Conservation (phyloP, 2,329 filamentous ascomycete species). For the Hypoxylon sp. region DNA sequence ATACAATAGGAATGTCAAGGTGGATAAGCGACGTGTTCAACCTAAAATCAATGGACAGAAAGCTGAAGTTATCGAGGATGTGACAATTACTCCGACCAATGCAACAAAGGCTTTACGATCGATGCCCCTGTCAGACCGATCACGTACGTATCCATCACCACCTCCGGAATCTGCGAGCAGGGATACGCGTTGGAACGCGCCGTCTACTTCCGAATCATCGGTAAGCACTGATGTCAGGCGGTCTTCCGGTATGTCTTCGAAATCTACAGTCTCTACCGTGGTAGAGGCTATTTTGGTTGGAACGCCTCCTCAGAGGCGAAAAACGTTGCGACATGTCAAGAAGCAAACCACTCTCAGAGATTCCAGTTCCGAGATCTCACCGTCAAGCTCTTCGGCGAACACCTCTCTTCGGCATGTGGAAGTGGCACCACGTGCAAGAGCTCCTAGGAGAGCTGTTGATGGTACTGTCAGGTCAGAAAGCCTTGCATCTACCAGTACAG, state of each 20-base stretch:
- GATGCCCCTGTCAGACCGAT: conserved; percentile 62
- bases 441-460: conserved; percentile 49
- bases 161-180: conserved; percentile 51
- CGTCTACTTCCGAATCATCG: conserved; percentile 59
- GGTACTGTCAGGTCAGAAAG: conserved; percentile 61
- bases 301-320: conserved; percentile 62
- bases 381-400: conserved; percentile 62
- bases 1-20: conserved; percentile 67
- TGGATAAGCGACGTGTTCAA: conserved; percentile 62
- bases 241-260: conserved; percentile 68
- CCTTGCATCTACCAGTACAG: conserved; percentile 63
- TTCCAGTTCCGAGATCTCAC: conserved; percentile 60
- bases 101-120: conserved; percentile 66
- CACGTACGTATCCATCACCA: conserved; percentile 58
- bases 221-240: conserved; percentile 63
- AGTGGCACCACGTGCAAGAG: conserved; percentile 51
- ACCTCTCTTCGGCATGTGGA: conserved; percentile 58
- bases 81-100: conserved; percentile 64
- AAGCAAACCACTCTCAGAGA: conserved; percentile 64
- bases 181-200: conserved; percentile 53
- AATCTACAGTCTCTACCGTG: conserved; percentile 69
- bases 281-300: conserved; percentile 72
- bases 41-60: conserved; percentile 51
- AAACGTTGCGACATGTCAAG: conserved; percentile 73
- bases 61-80: conserved; percentile 63